Conservation (phyloP, 768 basidiomycete genomes). For the Lentinus brumalis region DNA sequence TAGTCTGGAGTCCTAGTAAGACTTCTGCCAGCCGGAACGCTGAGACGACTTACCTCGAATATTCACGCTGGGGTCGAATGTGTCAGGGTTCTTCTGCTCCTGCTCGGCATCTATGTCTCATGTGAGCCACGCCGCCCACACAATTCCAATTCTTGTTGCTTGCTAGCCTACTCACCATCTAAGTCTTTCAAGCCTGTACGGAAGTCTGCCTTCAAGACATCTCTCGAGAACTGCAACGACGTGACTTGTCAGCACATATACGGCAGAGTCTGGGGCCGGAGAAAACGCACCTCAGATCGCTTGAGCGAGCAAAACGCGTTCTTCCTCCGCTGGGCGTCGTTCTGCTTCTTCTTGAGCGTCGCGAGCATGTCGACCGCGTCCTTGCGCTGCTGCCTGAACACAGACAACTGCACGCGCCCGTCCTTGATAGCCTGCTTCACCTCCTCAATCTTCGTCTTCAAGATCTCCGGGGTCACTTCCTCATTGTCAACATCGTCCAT, state of each 20-base stretch:
- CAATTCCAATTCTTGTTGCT: not conserved
- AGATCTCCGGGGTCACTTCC: slow-evolving; percentile 45
- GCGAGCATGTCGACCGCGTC: slow-evolving; percentile 38
- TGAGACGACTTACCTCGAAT: slow-evolving; percentile 43
- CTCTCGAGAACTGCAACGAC: slow-evolving; percentile 48
- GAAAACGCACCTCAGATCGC: slow-evolving; percentile 48
- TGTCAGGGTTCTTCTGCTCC: slow-evolving; percentile 57
- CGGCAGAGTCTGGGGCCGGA: not conserved
- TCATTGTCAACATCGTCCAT: slow-evolving; percentile 35
- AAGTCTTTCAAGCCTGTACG: slow-evolving; percentile 58
- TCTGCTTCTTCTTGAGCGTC: slow-evolving; percentile 42
- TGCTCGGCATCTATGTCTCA: slow-evolving; percentile 49
- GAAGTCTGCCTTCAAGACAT: slow-evolving; percentile 62
- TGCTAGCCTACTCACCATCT: slow-evolving; percentile 43
- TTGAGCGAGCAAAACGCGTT: slow-evolving; percentile 63
- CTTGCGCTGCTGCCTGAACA: slow-evolving; percentile 44
- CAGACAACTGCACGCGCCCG: slow-evolving; percentile 38
- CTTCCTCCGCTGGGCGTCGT: slow-evolving; percentile 45
- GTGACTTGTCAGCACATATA: not conserved
- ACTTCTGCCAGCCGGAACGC: not conserved
- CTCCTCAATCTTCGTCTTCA: slow-evolving; percentile 49
- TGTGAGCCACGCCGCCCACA: not conserved
- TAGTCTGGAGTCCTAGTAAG: slow-evolving; percentile 45
- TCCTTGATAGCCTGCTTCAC: slow-evolving; percentile 43
- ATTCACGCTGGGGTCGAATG: slow-evolving; percentile 53